These are phyloP conservation scores for Aechmea fasciata DNA, from an alignment of 176 grass and related monocot genomes.

Conservation along the genomic window DNA sequence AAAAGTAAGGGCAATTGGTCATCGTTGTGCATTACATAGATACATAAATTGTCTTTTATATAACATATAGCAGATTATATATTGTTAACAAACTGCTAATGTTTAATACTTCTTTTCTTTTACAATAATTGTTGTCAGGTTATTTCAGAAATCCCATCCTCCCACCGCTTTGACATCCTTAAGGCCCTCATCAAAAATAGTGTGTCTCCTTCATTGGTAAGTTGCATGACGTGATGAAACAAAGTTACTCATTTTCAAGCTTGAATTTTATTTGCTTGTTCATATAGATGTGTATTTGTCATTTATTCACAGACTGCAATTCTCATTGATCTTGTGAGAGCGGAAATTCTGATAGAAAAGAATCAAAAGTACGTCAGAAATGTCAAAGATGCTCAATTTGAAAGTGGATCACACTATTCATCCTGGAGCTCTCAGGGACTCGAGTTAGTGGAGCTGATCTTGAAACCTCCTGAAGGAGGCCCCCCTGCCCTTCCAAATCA, in stretches of 20 bases:
- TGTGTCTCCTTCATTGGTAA: conserved; percentile 57
- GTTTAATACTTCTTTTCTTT: neutral
- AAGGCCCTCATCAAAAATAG: conserved; percentile 57
- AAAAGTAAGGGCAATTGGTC: too few species aligned
- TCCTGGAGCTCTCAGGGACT: conserved; percentile 42
- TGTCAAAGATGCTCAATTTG: conserved; percentile 17
- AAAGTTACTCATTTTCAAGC: neutral
- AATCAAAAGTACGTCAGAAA: conserved; percentile 17
- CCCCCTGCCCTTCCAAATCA: conserved; percentile 64
- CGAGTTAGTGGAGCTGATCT: conserved; percentile 44
- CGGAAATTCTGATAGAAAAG: conserved; percentile 35
- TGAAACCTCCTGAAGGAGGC: conserved; percentile 76
- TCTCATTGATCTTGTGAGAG: conserved; percentile 74
- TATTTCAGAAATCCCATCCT: conserved; percentile 59
- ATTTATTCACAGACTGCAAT: conserved; percentile 55
- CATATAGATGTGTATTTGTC: conserved; percentile 2
- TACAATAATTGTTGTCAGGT: conserved; percentile 36
- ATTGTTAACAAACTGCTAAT: neutral
- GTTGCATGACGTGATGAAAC: neutral
- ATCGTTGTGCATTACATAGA: too few species aligned
- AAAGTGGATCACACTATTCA: conserved; percentile 14
- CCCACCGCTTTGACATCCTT: conserved; percentile 64
- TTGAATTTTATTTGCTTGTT: conserved; percentile 19
- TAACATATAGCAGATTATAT: too few species aligned
- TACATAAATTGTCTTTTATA: too few species aligned